These are phyloP conservation scores for Candida maris DNA, from an alignment of 805 yeast species.

Conservation along the genomic window DNA sequence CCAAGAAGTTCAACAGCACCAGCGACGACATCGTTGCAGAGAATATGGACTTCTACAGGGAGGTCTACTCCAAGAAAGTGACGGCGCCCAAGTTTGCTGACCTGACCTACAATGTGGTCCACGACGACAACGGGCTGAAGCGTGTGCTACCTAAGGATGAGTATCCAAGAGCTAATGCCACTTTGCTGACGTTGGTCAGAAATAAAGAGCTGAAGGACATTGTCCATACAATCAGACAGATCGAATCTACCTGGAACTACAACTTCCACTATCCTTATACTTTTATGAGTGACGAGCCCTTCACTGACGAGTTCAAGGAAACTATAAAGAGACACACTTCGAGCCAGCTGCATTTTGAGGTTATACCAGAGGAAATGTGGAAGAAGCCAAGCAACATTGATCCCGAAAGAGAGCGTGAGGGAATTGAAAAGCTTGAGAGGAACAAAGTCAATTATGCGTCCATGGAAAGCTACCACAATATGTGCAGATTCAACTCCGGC, in stretches of 20 bases:
- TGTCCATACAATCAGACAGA: constrained; percentile 51
- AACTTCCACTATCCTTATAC: constrained; percentile 89
- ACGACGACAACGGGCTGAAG: constrained; percentile 26
- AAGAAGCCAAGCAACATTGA: constrained; percentile 45
- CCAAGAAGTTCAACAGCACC: constrained; percentile 18
- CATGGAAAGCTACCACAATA: constrained; percentile 65
- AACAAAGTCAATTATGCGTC: constrained; percentile 58
- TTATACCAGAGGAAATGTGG: constrained; percentile 51
- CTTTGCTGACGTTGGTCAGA: constrained; percentile 71
- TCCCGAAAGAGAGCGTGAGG: constrained; percentile 32
- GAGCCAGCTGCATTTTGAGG: constrained; percentile 47
- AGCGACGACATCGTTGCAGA: constrained; percentile 29
- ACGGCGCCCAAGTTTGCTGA: constrained; percentile 32
- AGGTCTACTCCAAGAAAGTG: constrained; percentile 32
- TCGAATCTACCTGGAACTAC: constrained; percentile 70
- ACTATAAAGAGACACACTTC: constrained; percentile 45
- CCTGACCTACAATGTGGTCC: constrained; percentile 29
- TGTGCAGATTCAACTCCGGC: constrained; percentile 80
- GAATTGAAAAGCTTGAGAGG: constrained; percentile 35
- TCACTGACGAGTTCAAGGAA: constrained; percentile 69
- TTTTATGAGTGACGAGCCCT: constrained; percentile 80
- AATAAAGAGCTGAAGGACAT: constrained; percentile 59
- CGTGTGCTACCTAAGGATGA: constrained; percentile 28
- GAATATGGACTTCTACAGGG: constrained; percentile 33
- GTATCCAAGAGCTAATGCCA: constrained; percentile 59